Evolutionary conservation across 148 eudicot genomes (phyloP).

Genomic region (Vaccinium vitisidaea): DNA sequence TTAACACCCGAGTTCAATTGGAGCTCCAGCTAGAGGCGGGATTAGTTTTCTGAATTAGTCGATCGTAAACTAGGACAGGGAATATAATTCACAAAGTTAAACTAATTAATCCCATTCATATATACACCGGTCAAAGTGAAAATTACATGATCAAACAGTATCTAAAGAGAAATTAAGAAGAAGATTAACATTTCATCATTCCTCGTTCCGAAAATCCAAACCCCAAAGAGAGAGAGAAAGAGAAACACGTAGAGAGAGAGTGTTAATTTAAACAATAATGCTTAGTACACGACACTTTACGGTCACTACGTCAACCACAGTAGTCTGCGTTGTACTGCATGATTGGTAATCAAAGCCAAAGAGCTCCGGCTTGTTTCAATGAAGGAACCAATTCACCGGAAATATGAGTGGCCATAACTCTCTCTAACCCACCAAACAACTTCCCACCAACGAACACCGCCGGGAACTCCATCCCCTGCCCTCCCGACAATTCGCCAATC

Average conservation of each 20-base stretch:
- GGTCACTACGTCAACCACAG: too few species aligned
- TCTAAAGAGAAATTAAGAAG: background rate
- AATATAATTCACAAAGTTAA: background rate
- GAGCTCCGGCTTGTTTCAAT: constrained; percentile 67
- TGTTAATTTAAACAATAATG: background rate
- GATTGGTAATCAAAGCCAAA: constrained; percentile 55
- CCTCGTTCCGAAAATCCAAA: background rate
- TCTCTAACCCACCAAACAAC: constrained; percentile 74
- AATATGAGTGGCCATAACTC: constrained; percentile 71
- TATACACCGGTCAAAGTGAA: background rate
- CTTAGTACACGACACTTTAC: too few species aligned
- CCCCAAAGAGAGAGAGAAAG: background rate
- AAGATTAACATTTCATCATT: background rate
- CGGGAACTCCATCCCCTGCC: constrained; percentile 46
- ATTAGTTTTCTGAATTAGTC: background rate
- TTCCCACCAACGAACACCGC: constrained; percentile 74
- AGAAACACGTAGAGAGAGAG: background rate
- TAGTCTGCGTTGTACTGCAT: too few species aligned
- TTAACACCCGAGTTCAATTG: background rate
- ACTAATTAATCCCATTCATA: background rate
- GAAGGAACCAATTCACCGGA: constrained; percentile 80
- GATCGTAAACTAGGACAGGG: background rate
- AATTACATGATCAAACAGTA: constrained; percentile 1
- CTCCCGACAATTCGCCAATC: constrained; percentile 23
- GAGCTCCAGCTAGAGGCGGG: background rate